Base-by-base conservation (phyloP, 148 eudicot species). In the Camellia sinensis region DNA sequence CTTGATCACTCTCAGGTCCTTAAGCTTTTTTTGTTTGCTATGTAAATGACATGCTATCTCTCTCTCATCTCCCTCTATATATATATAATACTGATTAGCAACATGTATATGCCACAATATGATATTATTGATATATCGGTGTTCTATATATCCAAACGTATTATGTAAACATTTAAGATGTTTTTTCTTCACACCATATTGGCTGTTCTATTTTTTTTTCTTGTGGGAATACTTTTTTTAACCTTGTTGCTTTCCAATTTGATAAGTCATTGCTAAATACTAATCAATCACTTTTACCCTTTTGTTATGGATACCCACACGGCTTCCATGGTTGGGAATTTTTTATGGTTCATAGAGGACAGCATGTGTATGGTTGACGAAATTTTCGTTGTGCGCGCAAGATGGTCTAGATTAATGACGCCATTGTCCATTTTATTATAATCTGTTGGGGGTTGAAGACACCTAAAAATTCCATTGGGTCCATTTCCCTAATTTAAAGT, bases 1-100 rank as follows among this genome's bases (percentile, higher is more conserved):
- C 90, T 95, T 79, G 98, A 95, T 86, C 93, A 93, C 83, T 95
- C 98, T 86, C 98, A 95, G 97, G 98, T 94, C 48, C 67, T 52
- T 71, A 78, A 67, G 45, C 7, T 69, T 18, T n/a, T 37, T 44
- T 12, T 21, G 15, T 75, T n/a, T 44, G n/a, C 67, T 8, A 5
- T 75, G 44, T 44, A 5, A 68, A 62, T 8, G 21, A n/a, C 6
- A 5, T 2, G 2, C 19, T 53, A n/a, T 40, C 63, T 8, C 17
- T 1, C 40, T 9, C 52, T 17, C 66, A n/a, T 43, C 37, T 75
- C 2, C 60, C 12, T 60, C 7, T 59, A 5, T 43, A 3, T 10
- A 6, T 19, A 29, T 29, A 29, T 29, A 29, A 29, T 29, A 29
- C 1, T 0, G 0, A 29, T 29, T 29, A 29, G 1, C 29, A n/a